A percentile compares a stretch with the other conserved stretches of the same genome.
Conservation (phyloP, 2,329 filamentous ascomycete species). For the Alternaria triticimaculans region DNA sequence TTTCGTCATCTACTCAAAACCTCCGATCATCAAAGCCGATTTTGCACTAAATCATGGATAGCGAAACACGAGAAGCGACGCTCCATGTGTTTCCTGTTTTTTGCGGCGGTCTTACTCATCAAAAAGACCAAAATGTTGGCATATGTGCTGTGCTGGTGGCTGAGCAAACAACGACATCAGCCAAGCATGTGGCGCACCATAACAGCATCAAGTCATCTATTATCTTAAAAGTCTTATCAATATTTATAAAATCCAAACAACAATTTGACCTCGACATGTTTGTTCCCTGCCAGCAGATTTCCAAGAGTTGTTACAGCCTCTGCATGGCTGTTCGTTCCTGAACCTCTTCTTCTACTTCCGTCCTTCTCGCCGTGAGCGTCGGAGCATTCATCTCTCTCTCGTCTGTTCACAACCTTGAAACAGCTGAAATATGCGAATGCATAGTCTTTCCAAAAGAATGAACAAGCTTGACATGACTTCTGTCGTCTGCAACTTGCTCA, state of each 20-base stretch:
- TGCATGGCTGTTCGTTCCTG: background rate
- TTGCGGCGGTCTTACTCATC: no score
- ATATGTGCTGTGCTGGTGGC: no score
- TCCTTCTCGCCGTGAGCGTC: background rate
- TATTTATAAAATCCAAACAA: no score
- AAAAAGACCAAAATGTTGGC: no score
- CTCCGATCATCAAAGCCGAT: no score
- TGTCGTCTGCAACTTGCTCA: background rate
- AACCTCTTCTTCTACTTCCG: background rate
- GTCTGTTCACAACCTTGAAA: background rate
- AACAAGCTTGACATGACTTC: background rate
- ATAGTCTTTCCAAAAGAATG: background rate
- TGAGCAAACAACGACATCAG: no score
- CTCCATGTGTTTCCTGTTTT: no score
- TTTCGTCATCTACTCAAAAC: background rate
- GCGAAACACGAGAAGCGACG: no score
- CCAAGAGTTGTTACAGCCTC: rapidly evolving
- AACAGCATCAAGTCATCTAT: no score
- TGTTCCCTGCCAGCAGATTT: background rate
- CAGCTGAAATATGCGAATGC: background rate
- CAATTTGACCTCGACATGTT: no score
- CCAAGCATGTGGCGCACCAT: no score
- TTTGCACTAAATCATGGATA: no score
- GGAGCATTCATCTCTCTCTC: rapidly evolving
- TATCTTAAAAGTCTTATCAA: background rate